Evolutionary conservation across 2,329 filamentous ascomycete species (phyloP), one percentile per base, ranked within the genome.

Genomic region (Monosporascus sp.): DNA sequence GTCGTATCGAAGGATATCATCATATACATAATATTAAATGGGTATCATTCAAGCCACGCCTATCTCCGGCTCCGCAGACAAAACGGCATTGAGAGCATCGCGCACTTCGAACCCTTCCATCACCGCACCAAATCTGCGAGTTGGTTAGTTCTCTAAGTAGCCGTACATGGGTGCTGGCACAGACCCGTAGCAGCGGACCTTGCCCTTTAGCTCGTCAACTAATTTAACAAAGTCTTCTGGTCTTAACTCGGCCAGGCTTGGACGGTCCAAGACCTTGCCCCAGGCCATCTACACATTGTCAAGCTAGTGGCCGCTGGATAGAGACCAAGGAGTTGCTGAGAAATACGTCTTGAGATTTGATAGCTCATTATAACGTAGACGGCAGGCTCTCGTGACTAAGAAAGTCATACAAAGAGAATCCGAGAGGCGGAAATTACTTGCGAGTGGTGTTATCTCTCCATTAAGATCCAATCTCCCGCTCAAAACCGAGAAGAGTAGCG

Each of bases 121-220:
- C 3, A 86, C 82, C 18, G 82, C 82, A 27, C 82, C 82, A 57
- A 86, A 85, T 17, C 81, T 85, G 58, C 1, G 20, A 17, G 17
- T 3, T 3, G 4, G 35, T 66, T 56, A 61, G 54, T 53, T 49
- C 47, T n/a, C 47, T 25, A 7, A 31, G n/a, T n/a, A n/a, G 18
- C 11, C 18, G 14, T 18, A 31, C 15, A 35, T 17, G 24, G 18
- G 14, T 22, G 18, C 24, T 47, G 31, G n/a, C 39, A 80, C 87
- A 65, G 74, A 93, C 89, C 94, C 94, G 70, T 97, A 97, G 70
- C 94, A 97, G 58, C 91, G 82, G 54, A 96, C 85, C 73, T 96
- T 97, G 53, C 80, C 80, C 62, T 82, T 77, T 53, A 97, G 77
- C 54, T 90, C 88, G 49, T 86, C 84, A 49, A 88, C 85, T 60